Base-by-base conservation (phyloP, 305 asterid species). In the Rubia balearica region DNA sequence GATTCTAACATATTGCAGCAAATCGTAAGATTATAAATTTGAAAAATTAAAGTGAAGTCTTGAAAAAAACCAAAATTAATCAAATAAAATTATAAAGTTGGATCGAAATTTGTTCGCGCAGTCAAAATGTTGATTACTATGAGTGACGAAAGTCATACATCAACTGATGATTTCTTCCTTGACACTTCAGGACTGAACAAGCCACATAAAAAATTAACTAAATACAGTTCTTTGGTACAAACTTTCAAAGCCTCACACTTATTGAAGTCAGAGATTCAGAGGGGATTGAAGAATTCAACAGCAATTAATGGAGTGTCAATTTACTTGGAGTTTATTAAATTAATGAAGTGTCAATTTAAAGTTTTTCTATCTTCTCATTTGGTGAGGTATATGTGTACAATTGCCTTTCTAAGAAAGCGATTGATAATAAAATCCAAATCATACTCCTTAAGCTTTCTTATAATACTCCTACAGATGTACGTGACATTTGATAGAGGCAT, bases 101-200 rank as follows among this genome's bases (percentile, higher is more conserved):
- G 38, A 33, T 33, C 38, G 4, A 33, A 33, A 1, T 2, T 33
- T 33, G 1, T 2, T 33, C 38, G 38, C 5, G 3, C 4, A 33
- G 0, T 33, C 38, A 33, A 33, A 17, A 48, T 48, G n/a, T n/a
- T n/a, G n/a, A n/a, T n/a, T n/a, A n/a, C n/a, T n/a, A n/a, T n/a
- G n/a, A n/a, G n/a, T n/a, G n/a, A n/a, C n/a, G 24, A 24, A 24
- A 24, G 24, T 24, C 40, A 36, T 36, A 33, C 74, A 27, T 75
- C 13, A 45, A 56, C 9, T 22, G 48, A 64, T 74, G 60, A 74
- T 70, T 57, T 21, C 56, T 70, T 70, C 66, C 61, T 70, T 56
- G 65, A 69, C 17, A 38, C 55, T 56, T 56, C 13, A 69, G 19
- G 48, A 38, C 16, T 67, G 16, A 43, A 48, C 24, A 14, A 51